phyloP scores from a whole-genome alignment of 352 stramenopile species.

The Aphanomyces invadans region DNA sequence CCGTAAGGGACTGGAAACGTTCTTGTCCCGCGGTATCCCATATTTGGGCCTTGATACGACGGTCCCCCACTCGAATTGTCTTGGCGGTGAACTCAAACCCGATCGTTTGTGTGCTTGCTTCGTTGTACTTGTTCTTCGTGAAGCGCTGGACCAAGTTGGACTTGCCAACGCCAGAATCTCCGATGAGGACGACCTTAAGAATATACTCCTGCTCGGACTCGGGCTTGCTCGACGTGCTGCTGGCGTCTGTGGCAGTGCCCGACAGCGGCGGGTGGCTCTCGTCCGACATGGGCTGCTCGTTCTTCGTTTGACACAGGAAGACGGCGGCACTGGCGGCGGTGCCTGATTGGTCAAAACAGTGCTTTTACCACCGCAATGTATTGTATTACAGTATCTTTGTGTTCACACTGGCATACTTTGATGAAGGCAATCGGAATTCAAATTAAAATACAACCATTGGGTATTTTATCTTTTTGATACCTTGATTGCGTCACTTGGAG shows the following conservation, averaged over 20 bases:
- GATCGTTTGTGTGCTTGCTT: conserved; percentile 68
- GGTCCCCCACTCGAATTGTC: conserved; percentile 73
- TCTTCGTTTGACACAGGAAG: not conserved
- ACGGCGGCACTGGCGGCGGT: not conserved
- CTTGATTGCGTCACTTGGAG: too few species aligned
- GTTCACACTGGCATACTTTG: too few species aligned
- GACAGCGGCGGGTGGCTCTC: not conserved
- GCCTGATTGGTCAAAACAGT: not conserved
- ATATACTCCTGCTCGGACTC: conserved; percentile 22
- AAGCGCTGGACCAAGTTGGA: conserved; percentile 84
- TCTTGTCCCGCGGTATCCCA: conserved; percentile 87
- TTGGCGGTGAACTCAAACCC: conserved; percentile 86
- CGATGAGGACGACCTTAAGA: conserved; percentile 84
- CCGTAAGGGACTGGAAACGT: conserved; percentile 85
- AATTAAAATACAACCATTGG: too few species aligned
- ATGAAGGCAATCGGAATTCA: too few species aligned
- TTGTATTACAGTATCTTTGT: too few species aligned
- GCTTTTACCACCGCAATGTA: too few species aligned
- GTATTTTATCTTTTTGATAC: too few species aligned
- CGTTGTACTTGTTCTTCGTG: conserved; percentile 84
- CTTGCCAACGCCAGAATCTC: conserved; percentile 82
- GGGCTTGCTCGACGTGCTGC: not conserved
- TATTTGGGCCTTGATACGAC: conserved; percentile 81
- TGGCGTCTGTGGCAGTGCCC: not conserved
- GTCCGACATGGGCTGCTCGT: not conserved